These are phyloP conservation scores for Colletotrichum endophyticum DNA, from an alignment of 2,329 filamentous ascomycete genomes.

Conservation along the genomic window DNA sequence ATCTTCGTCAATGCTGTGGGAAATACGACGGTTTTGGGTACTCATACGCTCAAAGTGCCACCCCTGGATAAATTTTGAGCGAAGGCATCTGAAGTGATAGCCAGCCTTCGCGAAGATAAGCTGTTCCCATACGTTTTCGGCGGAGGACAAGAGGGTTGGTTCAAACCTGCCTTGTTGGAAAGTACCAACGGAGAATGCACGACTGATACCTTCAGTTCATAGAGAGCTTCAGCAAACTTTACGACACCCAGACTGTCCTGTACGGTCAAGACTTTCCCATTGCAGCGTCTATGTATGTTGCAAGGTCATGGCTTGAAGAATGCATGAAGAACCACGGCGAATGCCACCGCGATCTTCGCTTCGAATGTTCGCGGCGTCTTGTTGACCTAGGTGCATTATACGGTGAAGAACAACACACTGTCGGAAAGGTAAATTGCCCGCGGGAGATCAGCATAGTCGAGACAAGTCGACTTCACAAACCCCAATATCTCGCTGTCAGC, in stretches of 20 bases:
- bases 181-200: too few relatives aligned
- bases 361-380: not conserved
- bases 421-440: not conserved
- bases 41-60: too few relatives aligned
- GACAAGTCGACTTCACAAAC: not conserved
- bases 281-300: not conserved
- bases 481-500: not conserved
- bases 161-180: not conserved
- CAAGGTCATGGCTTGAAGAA: not conserved
- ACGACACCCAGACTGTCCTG: not conserved
- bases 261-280: not conserved
- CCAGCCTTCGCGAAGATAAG: not conserved
- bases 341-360: not conserved
- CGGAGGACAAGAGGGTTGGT: not conserved
- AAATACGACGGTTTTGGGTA: too few relatives aligned
- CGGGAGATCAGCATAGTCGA: not conserved
- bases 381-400: not conserved
- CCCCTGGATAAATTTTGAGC: not conserved
- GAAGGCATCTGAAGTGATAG: not conserved
- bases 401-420: not conserved
- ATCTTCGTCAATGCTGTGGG: too few relatives aligned
- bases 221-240: not conserved
- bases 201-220: too few relatives aligned
- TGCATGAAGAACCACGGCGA: not conserved
- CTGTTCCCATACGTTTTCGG: not conserved